Evolutionary conservation across 805 yeast species (phyloP).

Genomic region (Nematodospora valgi): DNA sequence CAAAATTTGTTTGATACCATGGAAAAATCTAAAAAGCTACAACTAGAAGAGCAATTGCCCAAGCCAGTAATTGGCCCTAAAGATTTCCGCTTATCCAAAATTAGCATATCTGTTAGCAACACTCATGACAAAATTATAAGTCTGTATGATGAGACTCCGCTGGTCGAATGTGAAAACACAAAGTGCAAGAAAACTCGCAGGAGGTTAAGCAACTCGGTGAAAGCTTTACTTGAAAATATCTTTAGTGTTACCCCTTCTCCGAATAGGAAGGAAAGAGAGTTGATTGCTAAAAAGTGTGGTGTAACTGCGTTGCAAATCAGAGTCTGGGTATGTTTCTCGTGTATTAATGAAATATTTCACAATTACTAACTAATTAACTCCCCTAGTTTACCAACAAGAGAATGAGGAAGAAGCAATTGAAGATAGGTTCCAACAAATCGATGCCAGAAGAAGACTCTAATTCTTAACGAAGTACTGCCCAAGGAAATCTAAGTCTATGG

Average conservation of each 20-base stretch:
- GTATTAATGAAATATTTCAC: no score
- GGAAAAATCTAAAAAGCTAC: background rate
- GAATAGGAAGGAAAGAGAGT: conserved; percentile 21
- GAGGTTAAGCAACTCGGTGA: conserved; percentile 2
- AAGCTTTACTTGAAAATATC: conserved; percentile 2
- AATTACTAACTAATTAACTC: conserved; percentile 10
- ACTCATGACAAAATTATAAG: background rate
- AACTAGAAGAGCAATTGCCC: background rate
- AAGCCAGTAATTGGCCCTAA: background rate
- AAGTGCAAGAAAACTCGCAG: background rate
- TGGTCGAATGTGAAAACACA: background rate
- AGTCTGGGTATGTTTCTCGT: conserved; percentile 26
- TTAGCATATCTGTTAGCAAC: conserved; percentile 1
- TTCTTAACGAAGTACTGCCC: no score
- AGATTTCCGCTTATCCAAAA: conserved; percentile 1
- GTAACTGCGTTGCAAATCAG: conserved; percentile 26
- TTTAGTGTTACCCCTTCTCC: conserved; percentile 15
- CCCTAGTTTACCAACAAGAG: conserved; percentile 27
- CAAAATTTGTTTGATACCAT: conserved; percentile 3
- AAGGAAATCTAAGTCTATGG: no score
- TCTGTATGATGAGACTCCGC: background rate
- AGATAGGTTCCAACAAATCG: no score
- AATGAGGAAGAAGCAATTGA: conserved; percentile 10
- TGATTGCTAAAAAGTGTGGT: conserved; percentile 24
- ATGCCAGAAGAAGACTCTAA: no score